A percentile compares a stretch with the other conserved stretches of the same genome.
Conservation (phyloP, 1,139 yeast species). For the Scheffersomyces illinoinensis region DNA sequence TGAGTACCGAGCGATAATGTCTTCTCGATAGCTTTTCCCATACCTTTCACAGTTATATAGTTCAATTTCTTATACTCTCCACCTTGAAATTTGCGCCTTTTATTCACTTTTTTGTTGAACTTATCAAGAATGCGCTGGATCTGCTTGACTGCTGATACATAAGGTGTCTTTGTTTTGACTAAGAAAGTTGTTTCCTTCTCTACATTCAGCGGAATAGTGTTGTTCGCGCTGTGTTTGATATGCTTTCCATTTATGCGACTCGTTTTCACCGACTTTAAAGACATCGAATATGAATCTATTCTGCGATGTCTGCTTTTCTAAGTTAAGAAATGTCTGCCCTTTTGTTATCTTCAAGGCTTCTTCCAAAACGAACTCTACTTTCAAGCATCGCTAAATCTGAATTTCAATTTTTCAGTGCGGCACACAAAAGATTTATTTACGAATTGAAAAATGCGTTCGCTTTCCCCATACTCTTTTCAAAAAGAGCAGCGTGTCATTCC, state of each 20-base stretch:
- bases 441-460: neutral
- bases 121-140: conserved; percentile 47
- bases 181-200: conserved; percentile 52
- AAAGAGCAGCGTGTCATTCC: neutral
- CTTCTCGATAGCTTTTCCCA: conserved; percentile 66
- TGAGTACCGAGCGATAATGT: conserved; percentile 53
- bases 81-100: conserved; percentile 35
- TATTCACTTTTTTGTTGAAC: conserved; percentile 29
- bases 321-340: neutral
- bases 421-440: neutral
- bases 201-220: conserved; percentile 26
- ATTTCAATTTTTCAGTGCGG: neutral
- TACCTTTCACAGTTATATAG: conserved; percentile 58
- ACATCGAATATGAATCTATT: neutral
- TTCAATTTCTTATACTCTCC: conserved; percentile 40
- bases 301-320: neutral
- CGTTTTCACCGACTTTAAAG: neutral
- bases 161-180: conserved; percentile 62
- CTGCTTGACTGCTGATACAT: conserved; percentile 60
- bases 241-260: conserved; percentile 18
- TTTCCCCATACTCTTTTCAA: neutral
- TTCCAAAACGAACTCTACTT: neutral
- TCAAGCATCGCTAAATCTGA: neutral
- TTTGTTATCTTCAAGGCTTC: neutral
- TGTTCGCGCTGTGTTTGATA: conserved; percentile 49